Evolutionary conservation across 352 stramenopile genomes (phyloP).

Genomic region (Saprolegnia diclina): DNA sequence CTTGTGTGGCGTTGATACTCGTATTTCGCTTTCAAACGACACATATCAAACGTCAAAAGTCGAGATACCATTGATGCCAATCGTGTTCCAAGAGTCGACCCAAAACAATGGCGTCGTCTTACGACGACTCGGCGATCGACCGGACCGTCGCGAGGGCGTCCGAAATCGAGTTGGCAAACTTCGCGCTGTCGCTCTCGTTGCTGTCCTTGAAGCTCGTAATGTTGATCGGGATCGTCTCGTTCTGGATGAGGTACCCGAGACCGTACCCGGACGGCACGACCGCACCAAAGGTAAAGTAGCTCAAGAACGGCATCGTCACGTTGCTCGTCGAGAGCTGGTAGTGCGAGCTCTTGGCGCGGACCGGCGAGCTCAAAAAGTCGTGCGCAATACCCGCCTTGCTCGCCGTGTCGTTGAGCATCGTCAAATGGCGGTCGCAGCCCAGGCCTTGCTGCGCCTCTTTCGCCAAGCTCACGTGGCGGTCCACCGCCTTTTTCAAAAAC

Average conservation of each 20-base stretch:
- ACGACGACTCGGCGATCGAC: conserved; percentile 46
- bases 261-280: conserved; percentile 86
- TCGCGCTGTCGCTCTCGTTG: conserved; percentile 51
- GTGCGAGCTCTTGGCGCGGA: conserved; percentile 73
- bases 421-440: conserved; percentile 83
- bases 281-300: conserved; percentile 88
- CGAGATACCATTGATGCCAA: no score
- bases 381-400: conserved; percentile 49
- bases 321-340: conserved; percentile 90
- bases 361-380: conserved; percentile 72
- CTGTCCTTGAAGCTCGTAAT: conserved; percentile 85
- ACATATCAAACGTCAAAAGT: no score
- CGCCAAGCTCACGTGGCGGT: conserved; percentile 84
- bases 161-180: conserved; percentile 61
- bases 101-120: no score
- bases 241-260: conserved; percentile 85
- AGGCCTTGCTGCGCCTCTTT: conserved; percentile 84
- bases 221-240: conserved; percentile 74
- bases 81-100: no score
- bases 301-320: conserved; percentile 81
- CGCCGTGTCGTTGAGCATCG: conserved; percentile 71
- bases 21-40: no score
- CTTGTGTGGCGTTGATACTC: no score
- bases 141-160: conserved; percentile 76
- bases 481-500: conserved; percentile 60